Evolutionary conservation across 2,329 filamentous ascomycete species (phyloP).

Genomic region (Microcyclospora tardicrescens): DNA sequence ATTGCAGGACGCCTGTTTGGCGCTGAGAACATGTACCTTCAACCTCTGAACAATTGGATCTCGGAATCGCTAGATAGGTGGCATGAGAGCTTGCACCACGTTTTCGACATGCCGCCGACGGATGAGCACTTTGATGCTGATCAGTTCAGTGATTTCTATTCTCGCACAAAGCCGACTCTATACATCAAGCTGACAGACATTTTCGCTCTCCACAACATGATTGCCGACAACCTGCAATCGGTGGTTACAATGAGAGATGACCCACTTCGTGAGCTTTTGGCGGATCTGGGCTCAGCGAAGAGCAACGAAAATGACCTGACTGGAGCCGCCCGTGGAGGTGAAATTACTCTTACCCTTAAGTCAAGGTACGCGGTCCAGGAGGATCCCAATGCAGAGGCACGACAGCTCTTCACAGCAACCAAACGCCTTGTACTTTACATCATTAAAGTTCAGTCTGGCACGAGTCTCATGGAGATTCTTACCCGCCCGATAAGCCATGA

Average conservation of each 20-base stretch:
- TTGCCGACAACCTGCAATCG: conserved; percentile 62
- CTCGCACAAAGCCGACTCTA: conserved; percentile 90
- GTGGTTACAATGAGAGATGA: conserved; percentile 77
- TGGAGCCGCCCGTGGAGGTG: conserved; percentile 18
- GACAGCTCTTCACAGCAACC: conserved; percentile 93
- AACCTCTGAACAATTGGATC: conserved; percentile 86
- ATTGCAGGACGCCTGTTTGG: conserved; percentile 82
- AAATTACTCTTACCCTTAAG: conserved; percentile 24
- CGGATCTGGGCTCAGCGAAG: conserved; percentile 90
- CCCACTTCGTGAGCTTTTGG: conserved; percentile 76
- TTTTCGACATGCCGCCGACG: conserved; percentile 74
- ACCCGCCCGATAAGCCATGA: conserved; percentile 77
- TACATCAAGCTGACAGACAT: conserved; percentile 99
- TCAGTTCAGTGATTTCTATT: conserved; percentile 95
- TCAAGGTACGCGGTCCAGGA: conserved; percentile 23
- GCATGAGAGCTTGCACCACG: conserved; percentile 56
- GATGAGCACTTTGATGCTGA: conserved; percentile 95
- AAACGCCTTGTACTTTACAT: conserved; percentile 96
- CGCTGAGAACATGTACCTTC: conserved; percentile 87
- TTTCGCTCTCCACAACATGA: conserved; percentile 84
- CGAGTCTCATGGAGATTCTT: conserved; percentile 88
- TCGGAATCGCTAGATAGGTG: conserved; percentile 72
- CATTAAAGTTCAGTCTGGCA: conserved; percentile 84
- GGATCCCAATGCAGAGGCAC: conserved; percentile 86
- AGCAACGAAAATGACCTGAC: conserved; percentile 72